Conservation (phyloP, 1,284 basidiomycete genomes). For the Cerrena zonata region DNA sequence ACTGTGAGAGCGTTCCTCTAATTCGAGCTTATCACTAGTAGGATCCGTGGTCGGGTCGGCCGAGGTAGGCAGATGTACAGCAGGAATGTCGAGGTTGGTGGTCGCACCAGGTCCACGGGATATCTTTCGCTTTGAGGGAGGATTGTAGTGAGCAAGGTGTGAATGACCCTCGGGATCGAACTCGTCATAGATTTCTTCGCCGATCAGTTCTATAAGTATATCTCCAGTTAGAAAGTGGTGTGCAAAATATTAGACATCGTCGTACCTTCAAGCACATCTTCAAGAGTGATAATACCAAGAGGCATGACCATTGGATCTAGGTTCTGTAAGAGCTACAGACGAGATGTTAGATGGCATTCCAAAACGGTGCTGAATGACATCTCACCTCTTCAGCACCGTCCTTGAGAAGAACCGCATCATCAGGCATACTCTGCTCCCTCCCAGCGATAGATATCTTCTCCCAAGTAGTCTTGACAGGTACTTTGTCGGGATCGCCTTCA, state of each 20-base stretch:
- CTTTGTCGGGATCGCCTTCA: conserved; percentile 9
- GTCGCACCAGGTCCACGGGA: conserved; percentile 3
- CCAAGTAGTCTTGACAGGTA: conserved; percentile 10
- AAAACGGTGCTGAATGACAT: background rate
- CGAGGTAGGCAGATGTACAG: background rate
- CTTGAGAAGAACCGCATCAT: conserved; percentile 70
- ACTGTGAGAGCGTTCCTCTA: background rate
- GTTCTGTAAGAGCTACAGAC: conserved; percentile 60
- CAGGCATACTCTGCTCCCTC: conserved; percentile 76
- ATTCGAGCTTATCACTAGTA: too few species aligned
- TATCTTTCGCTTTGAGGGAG: conserved; percentile 15
- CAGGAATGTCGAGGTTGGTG: background rate
- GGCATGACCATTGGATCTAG: conserved; percentile 71
- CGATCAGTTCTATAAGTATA: conserved; percentile 62
- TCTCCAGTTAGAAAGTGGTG: conserved; percentile 7
- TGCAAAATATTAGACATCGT: conserved; percentile 1
- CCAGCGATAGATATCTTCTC: conserved; percentile 29
- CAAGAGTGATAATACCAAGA: conserved; percentile 86
- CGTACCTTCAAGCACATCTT: conserved; percentile 82
- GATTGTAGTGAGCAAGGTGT: conserved; percentile 17
- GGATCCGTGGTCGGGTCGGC: too few species aligned
- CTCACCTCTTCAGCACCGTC: conserved; percentile 59
- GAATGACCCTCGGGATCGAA: conserved; percentile 37
- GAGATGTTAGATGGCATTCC: background rate
- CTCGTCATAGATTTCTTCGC: conserved; percentile 86